A percentile compares a stretch with the other conserved stretches of the same genome.
phyloP scores from a whole-genome alignment of 345 rosid genomes.

The Eucalyptus grandis region DNA sequence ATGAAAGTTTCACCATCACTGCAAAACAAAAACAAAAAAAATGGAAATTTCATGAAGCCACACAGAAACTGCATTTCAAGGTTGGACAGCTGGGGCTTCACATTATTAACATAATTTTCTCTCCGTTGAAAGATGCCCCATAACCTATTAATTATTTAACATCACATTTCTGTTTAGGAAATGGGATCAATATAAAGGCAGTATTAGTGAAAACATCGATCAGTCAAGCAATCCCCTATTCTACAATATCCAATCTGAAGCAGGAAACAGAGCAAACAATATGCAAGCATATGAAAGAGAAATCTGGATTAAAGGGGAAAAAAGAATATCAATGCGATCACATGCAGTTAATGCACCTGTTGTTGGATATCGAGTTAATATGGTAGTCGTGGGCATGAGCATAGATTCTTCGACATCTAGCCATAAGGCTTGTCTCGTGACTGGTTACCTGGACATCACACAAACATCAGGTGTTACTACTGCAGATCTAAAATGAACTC shows the following conservation, averaged over 20 bases:
- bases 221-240: not conserved
- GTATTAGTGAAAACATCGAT: not conserved
- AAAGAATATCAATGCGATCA: not conserved
- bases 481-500: not conserved
- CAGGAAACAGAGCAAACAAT: not conserved
- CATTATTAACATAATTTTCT: not conserved
- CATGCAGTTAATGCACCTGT: conserved; percentile 38
- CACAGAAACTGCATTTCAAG: not conserved
- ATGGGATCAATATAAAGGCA: not conserved
- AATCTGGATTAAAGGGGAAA: not conserved
- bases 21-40: not conserved
- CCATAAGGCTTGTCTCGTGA: conserved; percentile 72
- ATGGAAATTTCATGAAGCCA: not conserved
- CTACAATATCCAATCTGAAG: not conserved
- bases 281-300: not conserved
- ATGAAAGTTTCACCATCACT: conserved; percentile 62
- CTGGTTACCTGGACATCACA: conserved; percentile 53
- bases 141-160: not conserved
- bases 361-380: conserved; percentile 62
- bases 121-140: not conserved
- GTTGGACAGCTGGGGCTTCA: not conserved
- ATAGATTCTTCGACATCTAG: conserved; percentile 92
- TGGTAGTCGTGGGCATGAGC: conserved; percentile 68
- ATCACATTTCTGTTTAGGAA: not conserved
- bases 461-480: not conserved